Conservation (phyloP, 371 early-diverging fungal genomes). For the Mucor indicus region DNA sequence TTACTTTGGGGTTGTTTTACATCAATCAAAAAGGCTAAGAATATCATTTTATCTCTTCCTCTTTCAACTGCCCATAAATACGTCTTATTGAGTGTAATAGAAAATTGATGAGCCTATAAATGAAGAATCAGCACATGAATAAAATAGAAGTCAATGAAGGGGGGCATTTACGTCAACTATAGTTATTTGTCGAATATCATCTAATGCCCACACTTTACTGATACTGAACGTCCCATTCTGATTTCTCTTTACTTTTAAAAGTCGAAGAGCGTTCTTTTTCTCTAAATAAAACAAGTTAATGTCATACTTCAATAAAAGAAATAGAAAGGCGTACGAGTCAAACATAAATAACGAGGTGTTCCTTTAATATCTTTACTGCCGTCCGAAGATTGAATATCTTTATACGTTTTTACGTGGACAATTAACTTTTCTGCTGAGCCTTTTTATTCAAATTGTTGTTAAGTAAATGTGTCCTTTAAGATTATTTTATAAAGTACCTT, state of each 20-base stretch:
- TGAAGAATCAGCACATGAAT: not conserved
- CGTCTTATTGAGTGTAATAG: constrained; percentile 42
- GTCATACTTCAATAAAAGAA: not conserved
- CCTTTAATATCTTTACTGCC: constrained; percentile 35
- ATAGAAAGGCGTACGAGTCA: constrained; percentile 28
- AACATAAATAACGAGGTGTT: constrained; percentile 46
- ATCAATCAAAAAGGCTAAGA: constrained; percentile 46
- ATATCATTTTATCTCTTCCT: constrained; percentile 44
- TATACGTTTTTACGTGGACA: constrained; percentile 46
- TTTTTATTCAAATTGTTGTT: not conserved
- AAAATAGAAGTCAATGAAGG: not conserved
- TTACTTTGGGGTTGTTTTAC: constrained; percentile 15
- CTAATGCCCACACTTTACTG: constrained; percentile 57
- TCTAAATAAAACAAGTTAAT: constrained; percentile 11
- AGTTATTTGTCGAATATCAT: constrained; percentile 55
- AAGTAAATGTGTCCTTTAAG: too few relatives aligned
- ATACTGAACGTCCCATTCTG: constrained; percentile 55
- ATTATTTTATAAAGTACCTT: constrained; percentile 17
- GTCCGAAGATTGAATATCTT: constrained; percentile 44
- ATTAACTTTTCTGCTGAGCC: constrained; percentile 36
- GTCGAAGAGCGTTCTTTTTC: constrained; percentile 47
- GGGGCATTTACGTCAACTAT: constrained; percentile 54
- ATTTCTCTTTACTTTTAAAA: constrained; percentile 57
- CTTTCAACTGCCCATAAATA: constrained; percentile 54
- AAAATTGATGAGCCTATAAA: constrained; percentile 42